Evolutionary conservation across 2,329 filamentous ascomycete species (phyloP), one percentile per base, ranked within the genome.

Genomic region (Stachybotrys elegans): DNA sequence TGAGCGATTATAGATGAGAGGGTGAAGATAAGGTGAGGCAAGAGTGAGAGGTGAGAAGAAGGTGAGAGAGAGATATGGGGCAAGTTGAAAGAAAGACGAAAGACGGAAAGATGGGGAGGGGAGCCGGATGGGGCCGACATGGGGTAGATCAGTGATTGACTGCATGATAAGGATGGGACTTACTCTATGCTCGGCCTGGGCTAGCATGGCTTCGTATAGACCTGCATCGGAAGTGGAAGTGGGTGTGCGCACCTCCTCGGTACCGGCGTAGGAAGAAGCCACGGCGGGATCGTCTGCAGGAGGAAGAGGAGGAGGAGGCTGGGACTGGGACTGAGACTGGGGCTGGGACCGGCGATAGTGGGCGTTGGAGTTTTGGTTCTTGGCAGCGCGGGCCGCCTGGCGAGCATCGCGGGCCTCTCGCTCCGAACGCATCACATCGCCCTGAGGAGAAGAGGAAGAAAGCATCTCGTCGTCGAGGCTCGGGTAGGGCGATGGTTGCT

Each of bases 101-200:
- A n/a, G n/a, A n/a, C n/a, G n/a, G n/a, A n/a, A n/a, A n/a, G n/a
- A n/a, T n/a, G n/a, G n/a, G n/a, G n/a, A n/a, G n/a, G n/a, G n/a
- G n/a, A n/a, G n/a, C n/a, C n/a, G n/a, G n/a, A n/a, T n/a, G n/a
- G n/a, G n/a, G n/a, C n/a, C n/a, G n/a, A n/a, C n/a, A n/a, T n/a
- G n/a, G n/a, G n/a, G n/a, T n/a, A n/a, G n/a, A n/a, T n/a, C n/a
- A n/a, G n/a, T n/a, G n/a, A n/a, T n/a, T n/a, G n/a, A n/a, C n/a
- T n/a, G n/a, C n/a, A n/a, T n/a, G n/a, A n/a, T n/a, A n/a, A n/a
- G n/a, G n/a, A n/a, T n/a, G n/a, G n/a, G 11, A 32, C 47, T 50
- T 20, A 58, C 56, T 52, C 57, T 52, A 46, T 52, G 54, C 22
- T 57, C 51, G 51, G 56, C 54, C 38, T 57, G 54, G 47, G 56